Percentiles rank a stretch among this genome's conserved stretches.
phyloP scores from a whole-genome alignment of 2,329 filamentous ascomycete species.

The Phialemoniopsis sp. region DNA sequence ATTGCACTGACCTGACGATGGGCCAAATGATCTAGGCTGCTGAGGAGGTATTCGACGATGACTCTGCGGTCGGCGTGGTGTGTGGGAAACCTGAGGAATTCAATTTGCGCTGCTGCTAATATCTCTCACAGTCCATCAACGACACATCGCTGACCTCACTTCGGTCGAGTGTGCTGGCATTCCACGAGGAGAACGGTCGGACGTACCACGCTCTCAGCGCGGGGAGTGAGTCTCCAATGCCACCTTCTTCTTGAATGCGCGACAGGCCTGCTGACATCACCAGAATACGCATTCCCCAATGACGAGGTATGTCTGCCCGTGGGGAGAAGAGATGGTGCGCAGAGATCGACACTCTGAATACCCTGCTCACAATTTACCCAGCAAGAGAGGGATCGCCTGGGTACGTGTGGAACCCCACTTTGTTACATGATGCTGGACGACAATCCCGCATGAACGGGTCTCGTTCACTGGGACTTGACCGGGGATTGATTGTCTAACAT shows the following conservation, averaged over 20 bases:
- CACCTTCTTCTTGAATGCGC: neutral
- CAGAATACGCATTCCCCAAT: conserved; percentile 15
- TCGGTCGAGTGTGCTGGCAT: conserved; percentile 14
- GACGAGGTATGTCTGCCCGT: conserved; percentile 9
- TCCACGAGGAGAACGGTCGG: conserved; percentile 15
- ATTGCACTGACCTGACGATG: too few species aligned
- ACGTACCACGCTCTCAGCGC: conserved; percentile 18
- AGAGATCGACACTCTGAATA: neutral
- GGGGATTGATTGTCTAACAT: neutral
- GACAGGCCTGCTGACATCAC: neutral
- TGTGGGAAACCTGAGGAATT: too few species aligned
- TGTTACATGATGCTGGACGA: too few species aligned
- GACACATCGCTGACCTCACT: conserved; percentile 11
- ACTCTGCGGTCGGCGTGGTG: too few species aligned
- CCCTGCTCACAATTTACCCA: neutral
- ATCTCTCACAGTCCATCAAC: too few species aligned
- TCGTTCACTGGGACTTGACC: neutral
- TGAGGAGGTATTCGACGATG: too few species aligned
- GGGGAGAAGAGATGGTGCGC: too few species aligned
- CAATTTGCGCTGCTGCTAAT: too few species aligned
- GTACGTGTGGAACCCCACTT: conserved; percentile 2
- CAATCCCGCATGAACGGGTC: neutral
- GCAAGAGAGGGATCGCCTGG: conserved; percentile 13
- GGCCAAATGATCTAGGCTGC: too few species aligned
- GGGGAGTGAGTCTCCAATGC: conserved; percentile 10